These are phyloP conservation scores for Porcisia deanei DNA, from an alignment of 208 protist genomes.

Conservation along the genomic window DNA sequence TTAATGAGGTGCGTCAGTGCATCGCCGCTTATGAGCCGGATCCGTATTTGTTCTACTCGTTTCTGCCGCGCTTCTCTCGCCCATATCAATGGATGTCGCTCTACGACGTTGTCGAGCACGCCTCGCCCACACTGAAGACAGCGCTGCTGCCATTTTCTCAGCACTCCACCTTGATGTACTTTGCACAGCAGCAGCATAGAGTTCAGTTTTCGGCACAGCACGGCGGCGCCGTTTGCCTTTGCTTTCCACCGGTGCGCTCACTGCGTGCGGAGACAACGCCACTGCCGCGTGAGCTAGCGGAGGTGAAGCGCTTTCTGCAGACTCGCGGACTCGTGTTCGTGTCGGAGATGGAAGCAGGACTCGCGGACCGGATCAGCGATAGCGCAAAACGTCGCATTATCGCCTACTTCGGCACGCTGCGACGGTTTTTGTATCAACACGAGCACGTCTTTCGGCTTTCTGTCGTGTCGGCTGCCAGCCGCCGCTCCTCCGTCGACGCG, in stretches of 20 bases:
- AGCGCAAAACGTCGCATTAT: conserved; percentile 28
- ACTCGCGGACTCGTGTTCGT: conserved; percentile 16
- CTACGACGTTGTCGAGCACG: conserved; percentile 29
- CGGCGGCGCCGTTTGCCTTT: conserved; percentile 32
- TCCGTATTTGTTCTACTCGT: conserved; percentile 37
- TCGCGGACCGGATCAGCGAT: conserved; percentile 5
- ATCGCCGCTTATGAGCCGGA: conserved; percentile 42
- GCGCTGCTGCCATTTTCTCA: conserved; percentile 31
- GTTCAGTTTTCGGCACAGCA: conserved; percentile 51
- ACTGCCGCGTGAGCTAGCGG: conserved; percentile 21
- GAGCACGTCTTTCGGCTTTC: conserved; percentile 5
- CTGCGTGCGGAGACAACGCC: conserved; percentile 25
- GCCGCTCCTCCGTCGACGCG: neutral
- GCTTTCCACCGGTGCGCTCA: conserved; percentile 6
- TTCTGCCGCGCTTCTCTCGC: conserved; percentile 15
- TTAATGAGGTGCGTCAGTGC: conserved; percentile 15
- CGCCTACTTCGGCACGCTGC: conserved; percentile 30
- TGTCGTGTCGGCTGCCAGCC: neutral
- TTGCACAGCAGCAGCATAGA: conserved; percentile 65
- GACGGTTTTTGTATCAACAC: conserved; percentile 28
- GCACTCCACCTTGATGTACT: conserved; percentile 53
- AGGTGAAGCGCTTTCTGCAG: conserved; percentile 10
- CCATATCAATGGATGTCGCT: conserved; percentile 41
- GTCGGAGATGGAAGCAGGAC: conserved; percentile 16
- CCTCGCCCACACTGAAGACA: conserved; percentile 24